phyloP scores from a whole-genome alignment of 23 red algal species.

The Gracilaria caudata region DNA sequence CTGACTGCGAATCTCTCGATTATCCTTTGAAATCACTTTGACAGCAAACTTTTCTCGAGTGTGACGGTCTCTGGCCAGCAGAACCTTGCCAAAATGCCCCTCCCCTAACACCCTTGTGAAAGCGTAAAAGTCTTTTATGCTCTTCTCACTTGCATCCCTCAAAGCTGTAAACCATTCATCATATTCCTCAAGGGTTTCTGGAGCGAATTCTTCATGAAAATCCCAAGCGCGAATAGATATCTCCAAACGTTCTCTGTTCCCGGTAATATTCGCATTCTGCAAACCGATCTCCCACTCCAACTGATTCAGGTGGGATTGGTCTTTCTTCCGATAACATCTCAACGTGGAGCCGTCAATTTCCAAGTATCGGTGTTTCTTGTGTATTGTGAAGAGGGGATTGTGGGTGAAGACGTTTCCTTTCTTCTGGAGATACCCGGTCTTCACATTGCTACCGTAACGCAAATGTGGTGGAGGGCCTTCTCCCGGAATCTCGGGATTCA shows the following conservation, averaged over 20 bases:
- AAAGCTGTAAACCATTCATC: conserved; percentile 64
- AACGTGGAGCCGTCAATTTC: conserved; percentile 61
- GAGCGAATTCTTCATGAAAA: conserved; percentile 61
- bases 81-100: conserved; percentile 86
- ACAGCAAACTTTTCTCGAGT: conserved; percentile 87
- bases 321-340: conserved; percentile 54
- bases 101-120: conserved; percentile 73
- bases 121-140: conserved; percentile 86
- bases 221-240: conserved; percentile 53
- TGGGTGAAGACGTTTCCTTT: conserved; percentile 70
- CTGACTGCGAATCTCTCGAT: conserved; percentile 49
- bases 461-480: conserved; percentile 39
- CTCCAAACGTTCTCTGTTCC: conserved; percentile 25
- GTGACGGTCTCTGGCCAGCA: conserved; percentile 74
- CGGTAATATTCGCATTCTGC: conserved; percentile 60
- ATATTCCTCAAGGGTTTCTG: conserved; percentile 50
- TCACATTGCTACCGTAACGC: conserved; percentile 57
- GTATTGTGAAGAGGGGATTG: conserved; percentile 59
- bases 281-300: conserved; percentile 68
- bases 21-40: conserved; percentile 80
- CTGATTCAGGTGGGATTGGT: conserved; percentile 13
- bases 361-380: conserved; percentile 65
- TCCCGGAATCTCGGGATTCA: conserved; percentile 18
- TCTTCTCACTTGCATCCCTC: conserved; percentile 65
- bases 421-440: conserved; percentile 57